Conservation (phyloP, 495 filamentous ascomycete species). For the Lepidopterella palustris region DNA sequence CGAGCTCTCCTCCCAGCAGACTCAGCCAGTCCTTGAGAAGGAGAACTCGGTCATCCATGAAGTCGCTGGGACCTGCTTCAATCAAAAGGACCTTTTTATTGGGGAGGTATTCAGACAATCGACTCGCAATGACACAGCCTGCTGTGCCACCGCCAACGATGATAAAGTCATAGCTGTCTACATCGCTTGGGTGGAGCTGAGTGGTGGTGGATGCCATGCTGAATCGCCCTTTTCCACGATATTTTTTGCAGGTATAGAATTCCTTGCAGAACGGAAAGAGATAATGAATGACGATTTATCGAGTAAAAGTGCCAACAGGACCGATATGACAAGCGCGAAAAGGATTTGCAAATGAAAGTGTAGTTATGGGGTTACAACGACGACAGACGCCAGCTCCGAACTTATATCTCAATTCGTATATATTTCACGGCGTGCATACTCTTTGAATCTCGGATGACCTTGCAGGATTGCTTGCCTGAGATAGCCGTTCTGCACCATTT, state of each 20-base stretch:
- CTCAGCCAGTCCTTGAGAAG: constrained; percentile 74
- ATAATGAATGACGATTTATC: neutral
- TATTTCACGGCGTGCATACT: neutral
- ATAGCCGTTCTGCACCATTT: neutral
- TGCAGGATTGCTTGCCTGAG: neutral
- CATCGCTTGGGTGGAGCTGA: constrained; percentile 51
- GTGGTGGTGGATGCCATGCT: constrained; percentile 48
- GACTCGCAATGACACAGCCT: constrained; percentile 74
- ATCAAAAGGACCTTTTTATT: constrained; percentile 39
- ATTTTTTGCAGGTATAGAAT: neutral
- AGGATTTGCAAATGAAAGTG: neutral
- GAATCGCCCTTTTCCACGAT: neutral
- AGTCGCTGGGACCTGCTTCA: constrained; percentile 46
- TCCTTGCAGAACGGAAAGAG: neutral
- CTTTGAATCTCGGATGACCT: neutral
- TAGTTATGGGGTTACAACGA: neutral
- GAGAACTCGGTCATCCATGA: constrained; percentile 61
- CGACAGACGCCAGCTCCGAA: neutral
- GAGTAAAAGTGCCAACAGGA: neutral
- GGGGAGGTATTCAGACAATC: constrained; percentile 46
- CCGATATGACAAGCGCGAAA: neutral
- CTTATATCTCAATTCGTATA: neutral
- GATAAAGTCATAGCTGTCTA: constrained; percentile 73
- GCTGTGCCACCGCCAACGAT: constrained; percentile 85
- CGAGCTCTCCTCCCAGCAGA: constrained; percentile 71